These are phyloP conservation scores for Austroboletus eburneus DNA, from an alignment of 768 basidiomycete species.

Conservation along the genomic window DNA sequence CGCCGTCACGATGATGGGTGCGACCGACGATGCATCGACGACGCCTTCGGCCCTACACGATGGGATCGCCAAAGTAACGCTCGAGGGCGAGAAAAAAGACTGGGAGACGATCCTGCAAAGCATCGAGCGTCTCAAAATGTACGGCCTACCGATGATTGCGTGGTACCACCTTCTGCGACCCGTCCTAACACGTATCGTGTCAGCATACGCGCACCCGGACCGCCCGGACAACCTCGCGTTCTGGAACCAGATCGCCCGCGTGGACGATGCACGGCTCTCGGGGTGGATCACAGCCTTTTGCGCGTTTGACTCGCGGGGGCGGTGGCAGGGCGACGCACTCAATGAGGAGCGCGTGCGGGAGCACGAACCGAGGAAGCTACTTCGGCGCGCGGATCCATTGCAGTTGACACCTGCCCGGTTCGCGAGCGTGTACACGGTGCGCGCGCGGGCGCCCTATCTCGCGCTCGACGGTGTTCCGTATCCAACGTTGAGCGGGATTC, in stretches of 20 bases:
- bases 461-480: slow-evolving; percentile 28
- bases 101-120: slow-evolving; percentile 35
- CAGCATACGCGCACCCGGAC: slow-evolving; percentile 33
- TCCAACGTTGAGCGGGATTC: slow-evolving; percentile 28
- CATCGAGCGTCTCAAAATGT: slow-evolving; percentile 37
- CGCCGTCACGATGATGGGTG: slow-evolving; percentile 41
- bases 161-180: slow-evolving; percentile 41
- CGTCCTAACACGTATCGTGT: slow-evolving; percentile 34
- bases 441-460: slow-evolving; percentile 16
- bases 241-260: slow-evolving; percentile 35
- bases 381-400: slow-evolving; percentile 26
- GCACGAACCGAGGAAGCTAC: slow-evolving; percentile 30
- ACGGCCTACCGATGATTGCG: slow-evolving; percentile 33
- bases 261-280: slow-evolving; percentile 28
- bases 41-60: slow-evolving; percentile 36
- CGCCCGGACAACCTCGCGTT: slow-evolving; percentile 32
- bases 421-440: slow-evolving; percentile 23
- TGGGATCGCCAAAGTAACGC: slow-evolving; percentile 43
- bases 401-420: slow-evolving; percentile 24
- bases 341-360: slow-evolving; percentile 27
- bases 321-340: slow-evolving; percentile 30
- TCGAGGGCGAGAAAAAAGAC: slow-evolving; percentile 39
- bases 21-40: slow-evolving; percentile 39
- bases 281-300: slow-evolving; percentile 41
- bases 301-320: slow-evolving; percentile 28